Conservation (phyloP, 225 moss, liverwort and hornwort species). For the Physcomitrellopsis africana region DNA sequence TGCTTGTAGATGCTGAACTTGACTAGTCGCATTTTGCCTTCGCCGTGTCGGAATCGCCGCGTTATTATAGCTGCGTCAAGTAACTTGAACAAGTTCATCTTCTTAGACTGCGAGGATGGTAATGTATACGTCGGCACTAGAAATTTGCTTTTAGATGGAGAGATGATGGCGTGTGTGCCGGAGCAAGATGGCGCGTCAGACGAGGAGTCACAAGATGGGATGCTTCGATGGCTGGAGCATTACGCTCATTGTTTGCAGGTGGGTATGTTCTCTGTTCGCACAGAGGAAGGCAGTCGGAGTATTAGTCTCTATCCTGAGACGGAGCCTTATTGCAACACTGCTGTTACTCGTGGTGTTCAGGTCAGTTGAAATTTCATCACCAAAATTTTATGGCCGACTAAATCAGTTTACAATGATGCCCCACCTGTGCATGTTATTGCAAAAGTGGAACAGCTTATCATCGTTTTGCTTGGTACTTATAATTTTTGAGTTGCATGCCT, state of each 20-base stretch:
- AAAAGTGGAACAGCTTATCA: no score
- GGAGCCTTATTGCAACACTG: conserved; percentile 60
- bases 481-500: conserved; percentile 4
- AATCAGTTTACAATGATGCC: conserved; percentile 3
- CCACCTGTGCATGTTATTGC: conserved; percentile 5
- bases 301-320: conserved; percentile 83
- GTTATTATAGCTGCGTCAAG: no score
- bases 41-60: no score
- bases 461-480: background rate
- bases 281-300: conserved; percentile 70
- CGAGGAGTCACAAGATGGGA: conserved; percentile 64
- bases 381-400: background rate
- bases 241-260: conserved; percentile 66
- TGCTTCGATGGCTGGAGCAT: conserved; percentile 88
- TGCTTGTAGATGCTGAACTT: no score
- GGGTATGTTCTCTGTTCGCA: conserved; percentile 72
- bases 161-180: conserved; percentile 94
- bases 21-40: no score
- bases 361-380: conserved; percentile 40
- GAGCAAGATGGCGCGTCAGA: conserved; percentile 44
- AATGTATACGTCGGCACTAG: conserved; percentile 81
- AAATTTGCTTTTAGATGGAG: conserved; percentile 59
- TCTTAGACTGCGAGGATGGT: no score
- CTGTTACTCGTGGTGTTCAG: conserved; percentile 80
- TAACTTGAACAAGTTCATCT: no score